Evolutionary conservation across 2,329 filamentous ascomycete genomes (phyloP).

Genomic region (Aspergillus nomiae): DNA sequence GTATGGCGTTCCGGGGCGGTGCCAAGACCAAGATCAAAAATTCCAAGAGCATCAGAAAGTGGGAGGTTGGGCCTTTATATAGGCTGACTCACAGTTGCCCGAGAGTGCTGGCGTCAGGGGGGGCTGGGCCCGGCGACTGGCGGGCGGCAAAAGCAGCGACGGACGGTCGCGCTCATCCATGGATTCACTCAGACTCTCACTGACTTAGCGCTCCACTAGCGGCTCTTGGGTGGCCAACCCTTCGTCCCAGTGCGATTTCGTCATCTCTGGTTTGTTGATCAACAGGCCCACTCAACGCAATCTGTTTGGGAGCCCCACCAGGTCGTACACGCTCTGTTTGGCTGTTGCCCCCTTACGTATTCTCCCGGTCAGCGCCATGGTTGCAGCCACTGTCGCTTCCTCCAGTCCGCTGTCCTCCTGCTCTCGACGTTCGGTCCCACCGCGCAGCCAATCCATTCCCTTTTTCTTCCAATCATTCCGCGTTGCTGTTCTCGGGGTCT

Average conservation of each 20-base stretch:
- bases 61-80: constrained; percentile 46
- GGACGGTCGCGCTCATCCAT: constrained; percentile 30
- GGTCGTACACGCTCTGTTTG: constrained; percentile 18
- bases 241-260: constrained; percentile 23
- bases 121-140: constrained; percentile 31
- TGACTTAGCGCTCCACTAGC: constrained; percentile 25
- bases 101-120: constrained; percentile 34
- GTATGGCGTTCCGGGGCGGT: constrained; percentile 37
- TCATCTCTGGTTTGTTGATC: constrained; percentile 23
- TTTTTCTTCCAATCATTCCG: constrained; percentile 30
- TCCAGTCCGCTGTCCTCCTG: constrained; percentile 34
- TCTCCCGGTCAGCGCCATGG: constrained; percentile 29
- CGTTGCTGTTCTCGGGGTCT: constrained; percentile 25
- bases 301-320: constrained; percentile 22
- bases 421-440: constrained; percentile 27
- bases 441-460: constrained; percentile 15
- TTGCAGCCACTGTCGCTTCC: constrained; percentile 27
- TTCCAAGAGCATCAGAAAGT: constrained; percentile 31
- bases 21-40: constrained; percentile 44
- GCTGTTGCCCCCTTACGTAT: constrained; percentile 20
- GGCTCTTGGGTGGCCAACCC: constrained; percentile 26
- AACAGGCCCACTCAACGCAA: constrained; percentile 12
- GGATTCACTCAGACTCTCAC: constrained; percentile 19
- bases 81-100: constrained; percentile 37
- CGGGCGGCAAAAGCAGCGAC: constrained; percentile 42